phyloP scores from a whole-genome alignment of 192 early-diverging fungal species.

The Rhizophagus sp. region DNA sequence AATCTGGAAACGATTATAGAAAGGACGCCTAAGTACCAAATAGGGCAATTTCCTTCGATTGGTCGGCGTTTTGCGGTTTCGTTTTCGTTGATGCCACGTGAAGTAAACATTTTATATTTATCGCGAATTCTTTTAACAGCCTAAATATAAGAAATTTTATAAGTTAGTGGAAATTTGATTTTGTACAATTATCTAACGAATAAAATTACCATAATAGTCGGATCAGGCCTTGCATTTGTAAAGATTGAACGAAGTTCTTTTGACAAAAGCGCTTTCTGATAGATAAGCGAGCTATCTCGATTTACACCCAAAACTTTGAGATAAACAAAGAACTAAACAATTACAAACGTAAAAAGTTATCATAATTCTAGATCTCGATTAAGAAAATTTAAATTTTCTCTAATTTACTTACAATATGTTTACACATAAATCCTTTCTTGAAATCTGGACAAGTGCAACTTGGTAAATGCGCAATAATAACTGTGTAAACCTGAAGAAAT shows the following conservation, averaged over 20 bases:
- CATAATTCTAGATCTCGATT: too few relatives aligned
- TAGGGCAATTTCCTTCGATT: slow-evolving; percentile 3
- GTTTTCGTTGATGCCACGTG: too few relatives aligned
- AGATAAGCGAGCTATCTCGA: neutral
- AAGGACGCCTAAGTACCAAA: neutral
- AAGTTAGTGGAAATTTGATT: neutral
- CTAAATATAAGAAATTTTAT: neutral
- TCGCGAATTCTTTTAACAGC: neutral
- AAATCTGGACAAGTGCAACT: slow-evolving; percentile 12
- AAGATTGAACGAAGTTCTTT: neutral
- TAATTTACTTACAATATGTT: neutral
- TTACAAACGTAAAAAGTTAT: neutral
- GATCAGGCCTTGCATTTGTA: slow-evolving; percentile 1
- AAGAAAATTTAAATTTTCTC: neutral
- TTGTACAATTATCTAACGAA: neutral
- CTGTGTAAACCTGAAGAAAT: neutral
- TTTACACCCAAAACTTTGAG: neutral
- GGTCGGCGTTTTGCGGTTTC: neutral
- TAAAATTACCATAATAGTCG: neutral
- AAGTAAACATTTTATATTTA: neutral
- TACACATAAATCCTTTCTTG: neutral
- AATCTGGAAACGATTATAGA: neutral
- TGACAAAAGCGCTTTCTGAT: neutral
- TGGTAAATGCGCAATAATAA: neutral
- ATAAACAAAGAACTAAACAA: slow-evolving; percentile 1